Percentiles rank a stretch among this genome's conserved stretches.
Conservation (phyloP, 2,329 filamentous ascomycete species). For the Pyrenophora teres region DNA sequence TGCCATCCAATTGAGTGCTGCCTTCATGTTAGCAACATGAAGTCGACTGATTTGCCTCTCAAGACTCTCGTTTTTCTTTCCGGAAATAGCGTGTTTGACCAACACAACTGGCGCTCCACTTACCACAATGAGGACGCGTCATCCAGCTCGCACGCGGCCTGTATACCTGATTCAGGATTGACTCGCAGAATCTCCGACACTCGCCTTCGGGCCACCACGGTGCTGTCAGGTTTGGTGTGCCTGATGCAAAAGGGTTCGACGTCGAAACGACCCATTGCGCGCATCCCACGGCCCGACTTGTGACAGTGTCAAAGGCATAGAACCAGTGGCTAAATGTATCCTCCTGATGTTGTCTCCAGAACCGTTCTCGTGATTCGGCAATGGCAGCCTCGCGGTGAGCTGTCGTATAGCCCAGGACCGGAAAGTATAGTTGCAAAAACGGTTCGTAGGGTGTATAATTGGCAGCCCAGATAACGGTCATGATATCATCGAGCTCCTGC, state of each 20-base stretch:
- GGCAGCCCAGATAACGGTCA: slow-evolving; percentile 43
- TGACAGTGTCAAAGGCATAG: slow-evolving; percentile 34
- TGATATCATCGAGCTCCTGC: slow-evolving; percentile 37
- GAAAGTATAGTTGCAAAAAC: slow-evolving; percentile 42
- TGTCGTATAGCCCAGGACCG: slow-evolving; percentile 35
- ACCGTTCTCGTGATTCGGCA: slow-evolving; percentile 36
- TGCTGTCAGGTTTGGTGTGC: slow-evolving; percentile 30
- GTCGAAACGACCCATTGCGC: slow-evolving; percentile 39
- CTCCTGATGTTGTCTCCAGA: slow-evolving; percentile 35
- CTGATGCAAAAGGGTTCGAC: slow-evolving; percentile 39
- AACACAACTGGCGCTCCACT: slow-evolving; percentile 17
- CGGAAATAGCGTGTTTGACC: slow-evolving; percentile 2
- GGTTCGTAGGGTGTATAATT: slow-evolving; percentile 45
- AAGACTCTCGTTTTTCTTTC: not conserved
- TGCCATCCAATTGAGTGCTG: slow-evolving; percentile 46
- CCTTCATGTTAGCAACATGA: slow-evolving; percentile 14
- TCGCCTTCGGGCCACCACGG: slow-evolving; percentile 46
- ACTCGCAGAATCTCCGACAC: slow-evolving; percentile 40
- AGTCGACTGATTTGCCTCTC: not conserved
- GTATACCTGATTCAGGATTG: slow-evolving; percentile 42
- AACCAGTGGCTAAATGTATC: slow-evolving; percentile 42
- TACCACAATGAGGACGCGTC: slow-evolving; percentile 42
- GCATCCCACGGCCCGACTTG: slow-evolving; percentile 32
- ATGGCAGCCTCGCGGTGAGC: slow-evolving; percentile 34
- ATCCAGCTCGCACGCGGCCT: slow-evolving; percentile 39